Conservation (phyloP, 768 basidiomycete species). For the Lactarius hatsudake region DNA sequence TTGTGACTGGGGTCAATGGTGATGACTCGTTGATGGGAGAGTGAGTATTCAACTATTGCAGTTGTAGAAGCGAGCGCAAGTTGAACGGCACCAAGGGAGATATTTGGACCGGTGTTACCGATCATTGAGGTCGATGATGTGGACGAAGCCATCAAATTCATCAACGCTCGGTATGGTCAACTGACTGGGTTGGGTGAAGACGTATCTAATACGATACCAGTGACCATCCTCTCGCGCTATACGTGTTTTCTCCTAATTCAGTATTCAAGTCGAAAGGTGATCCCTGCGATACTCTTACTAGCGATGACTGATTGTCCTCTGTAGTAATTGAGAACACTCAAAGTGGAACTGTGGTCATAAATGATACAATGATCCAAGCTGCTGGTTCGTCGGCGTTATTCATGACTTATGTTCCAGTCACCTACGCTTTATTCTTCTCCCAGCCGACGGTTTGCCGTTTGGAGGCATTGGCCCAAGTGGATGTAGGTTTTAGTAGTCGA, state of each 20-base stretch:
- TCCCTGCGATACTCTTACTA: neutral
- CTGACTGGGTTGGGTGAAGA: neutral
- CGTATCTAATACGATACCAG: conserved; percentile 35
- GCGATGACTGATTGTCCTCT: neutral
- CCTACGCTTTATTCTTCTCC: conserved; percentile 7
- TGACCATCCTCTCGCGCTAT: conserved; percentile 72
- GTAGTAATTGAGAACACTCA: conserved; percentile 67
- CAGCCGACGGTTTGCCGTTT: conserved; percentile 65
- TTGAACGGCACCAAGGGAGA: conserved; percentile 48
- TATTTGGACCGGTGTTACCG: conserved; percentile 82
- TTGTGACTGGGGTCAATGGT: conserved; percentile 57
- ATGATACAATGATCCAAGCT: conserved; percentile 63
- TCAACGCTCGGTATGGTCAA: conserved; percentile 50
- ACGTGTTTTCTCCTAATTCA: conserved; percentile 66
- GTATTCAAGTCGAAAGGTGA: conserved; percentile 60
- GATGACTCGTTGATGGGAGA: conserved; percentile 77
- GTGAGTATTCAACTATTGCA: conserved; percentile 41
- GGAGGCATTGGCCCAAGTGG: conserved; percentile 74
- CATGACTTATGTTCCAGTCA: neutral
- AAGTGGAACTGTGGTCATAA: conserved; percentile 67
- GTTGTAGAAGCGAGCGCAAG: neutral
- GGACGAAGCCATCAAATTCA: conserved; percentile 67
- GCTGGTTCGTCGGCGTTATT: conserved; percentile 42
- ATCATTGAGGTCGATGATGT: conserved; percentile 67
- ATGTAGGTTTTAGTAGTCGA: conserved; percentile 44